Evolutionary conservation across 2,329 filamentous ascomycete species (phyloP).

Genomic region (Fusarium beomiforme): DNA sequence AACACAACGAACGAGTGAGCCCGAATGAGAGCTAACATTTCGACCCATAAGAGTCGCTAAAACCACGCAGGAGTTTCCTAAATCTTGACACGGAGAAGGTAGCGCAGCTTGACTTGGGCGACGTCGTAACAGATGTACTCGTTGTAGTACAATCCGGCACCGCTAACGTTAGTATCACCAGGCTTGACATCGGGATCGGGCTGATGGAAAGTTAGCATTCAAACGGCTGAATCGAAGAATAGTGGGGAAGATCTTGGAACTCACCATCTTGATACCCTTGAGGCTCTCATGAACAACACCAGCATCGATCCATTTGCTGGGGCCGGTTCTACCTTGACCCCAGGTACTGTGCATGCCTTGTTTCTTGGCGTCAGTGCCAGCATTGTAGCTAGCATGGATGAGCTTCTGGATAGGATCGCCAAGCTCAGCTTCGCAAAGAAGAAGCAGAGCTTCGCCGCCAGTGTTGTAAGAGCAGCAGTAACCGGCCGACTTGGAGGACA

Average conservation of each 20-base stretch:
- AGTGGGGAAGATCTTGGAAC: conserved; percentile 36
- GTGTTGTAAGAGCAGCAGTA: conserved; percentile 75
- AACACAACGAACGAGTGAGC: not conserved
- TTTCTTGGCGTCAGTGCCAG: conserved; percentile 69
- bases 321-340: conserved; percentile 73
- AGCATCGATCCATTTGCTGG: conserved; percentile 80
- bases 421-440: conserved; percentile 83
- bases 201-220: conserved; percentile 44
- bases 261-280: conserved; percentile 75
- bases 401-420: conserved; percentile 79
- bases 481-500: conserved; percentile 82
- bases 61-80: conserved; percentile 13
- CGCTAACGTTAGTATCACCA: conserved; percentile 56
- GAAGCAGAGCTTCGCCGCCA: conserved; percentile 76
- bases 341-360: conserved; percentile 73
- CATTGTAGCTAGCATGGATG: conserved; percentile 65
- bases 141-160: conserved; percentile 70
- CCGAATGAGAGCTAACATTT: not conserved
- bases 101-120: conserved; percentile 74
- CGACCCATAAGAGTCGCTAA: not conserved
- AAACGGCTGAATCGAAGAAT: not conserved
- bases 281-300: conserved; percentile 70
- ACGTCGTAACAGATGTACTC: conserved; percentile 80
- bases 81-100: conserved; percentile 72
- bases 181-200: conserved; percentile 61